phyloP scores from a whole-genome alignment of 495 filamentous ascomycete species.

The Hypomontagnella submonticulosa region DNA sequence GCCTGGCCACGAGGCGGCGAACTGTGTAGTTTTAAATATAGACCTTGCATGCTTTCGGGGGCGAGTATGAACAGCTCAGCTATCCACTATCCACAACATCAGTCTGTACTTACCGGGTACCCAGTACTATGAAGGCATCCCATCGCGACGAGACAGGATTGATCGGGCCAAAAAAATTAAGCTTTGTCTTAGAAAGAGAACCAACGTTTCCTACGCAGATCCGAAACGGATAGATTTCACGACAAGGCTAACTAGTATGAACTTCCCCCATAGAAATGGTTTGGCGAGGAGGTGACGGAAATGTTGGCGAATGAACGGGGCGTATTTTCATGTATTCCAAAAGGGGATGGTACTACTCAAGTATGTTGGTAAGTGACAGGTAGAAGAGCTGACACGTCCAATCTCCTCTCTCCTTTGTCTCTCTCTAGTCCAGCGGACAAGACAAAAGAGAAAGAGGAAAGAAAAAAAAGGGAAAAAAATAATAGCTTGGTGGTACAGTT shows the following conservation, averaged over 20 bases:
- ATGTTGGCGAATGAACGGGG: conserved; percentile 3
- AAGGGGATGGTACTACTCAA: conserved; percentile 8
- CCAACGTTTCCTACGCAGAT: conserved; percentile 8
- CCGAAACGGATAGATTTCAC: conserved; percentile 29
- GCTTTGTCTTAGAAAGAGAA: conserved; percentile 14
- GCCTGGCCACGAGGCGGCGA: neutral
- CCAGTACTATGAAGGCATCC: neutral
- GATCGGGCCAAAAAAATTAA: conserved; percentile 16
- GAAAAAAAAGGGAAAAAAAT: neutral
- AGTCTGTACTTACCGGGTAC: no score
- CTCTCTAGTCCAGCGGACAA: conserved; percentile 2
- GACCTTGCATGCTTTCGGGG: conserved; percentile 23
- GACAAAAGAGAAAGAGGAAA: neutral
- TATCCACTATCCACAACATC: neutral
- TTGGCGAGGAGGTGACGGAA: conserved; percentile 12
- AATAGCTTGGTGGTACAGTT: conserved; percentile 26
- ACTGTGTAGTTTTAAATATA: conserved; percentile 30
- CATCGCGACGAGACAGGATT: conserved; percentile 1
- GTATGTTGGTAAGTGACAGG: neutral
- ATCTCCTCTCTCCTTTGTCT: conserved; percentile 7
- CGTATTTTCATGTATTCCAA: neutral
- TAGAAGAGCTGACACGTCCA: conserved; percentile 25
- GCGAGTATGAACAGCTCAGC: neutral
- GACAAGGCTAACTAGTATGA: conserved; percentile 14
- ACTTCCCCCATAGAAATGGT: conserved; percentile 8